phyloP scores from a whole-genome alignment of 148 eudicot genomes.

The Fagopyrum tataricum region DNA sequence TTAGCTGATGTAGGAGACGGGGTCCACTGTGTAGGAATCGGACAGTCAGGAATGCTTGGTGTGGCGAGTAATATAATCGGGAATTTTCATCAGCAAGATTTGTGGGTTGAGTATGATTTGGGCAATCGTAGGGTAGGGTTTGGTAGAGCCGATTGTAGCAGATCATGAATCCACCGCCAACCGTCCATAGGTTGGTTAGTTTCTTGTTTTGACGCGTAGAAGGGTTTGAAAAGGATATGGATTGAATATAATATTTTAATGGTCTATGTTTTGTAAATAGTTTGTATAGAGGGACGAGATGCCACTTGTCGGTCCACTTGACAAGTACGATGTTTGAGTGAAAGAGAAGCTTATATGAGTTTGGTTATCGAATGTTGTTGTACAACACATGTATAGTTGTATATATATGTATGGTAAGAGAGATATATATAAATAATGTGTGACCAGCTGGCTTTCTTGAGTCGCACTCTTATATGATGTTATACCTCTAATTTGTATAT shows the following conservation, averaged over 20 bases:
- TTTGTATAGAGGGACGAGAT: neutral
- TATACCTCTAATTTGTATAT: no score
- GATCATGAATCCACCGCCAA: neutral
- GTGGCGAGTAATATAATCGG: neutral
- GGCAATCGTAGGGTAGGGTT: conserved; percentile 8
- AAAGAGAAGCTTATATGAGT: neutral
- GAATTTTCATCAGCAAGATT: conserved; percentile 3
- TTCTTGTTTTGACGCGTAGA: neutral
- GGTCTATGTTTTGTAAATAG: neutral
- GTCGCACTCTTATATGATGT: no score
- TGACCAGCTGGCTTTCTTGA: no score
- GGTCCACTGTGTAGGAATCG: conserved; percentile 10
- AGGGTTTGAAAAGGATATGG: neutral
- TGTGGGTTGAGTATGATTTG: conserved; percentile 11
- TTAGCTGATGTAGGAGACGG: conserved; percentile 2
- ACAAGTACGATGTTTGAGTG: neutral
- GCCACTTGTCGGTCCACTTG: neutral
- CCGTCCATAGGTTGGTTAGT: neutral
- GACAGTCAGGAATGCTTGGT: neutral
- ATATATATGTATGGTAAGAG: neutral
- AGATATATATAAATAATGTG: no score
- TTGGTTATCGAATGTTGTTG: neutral
- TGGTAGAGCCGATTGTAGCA: conserved; percentile 5
- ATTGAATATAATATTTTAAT: neutral
- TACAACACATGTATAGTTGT: no score